Base-by-base conservation (phyloP, 2,329 filamentous ascomycete species). In the Penicillium decumbens region DNA sequence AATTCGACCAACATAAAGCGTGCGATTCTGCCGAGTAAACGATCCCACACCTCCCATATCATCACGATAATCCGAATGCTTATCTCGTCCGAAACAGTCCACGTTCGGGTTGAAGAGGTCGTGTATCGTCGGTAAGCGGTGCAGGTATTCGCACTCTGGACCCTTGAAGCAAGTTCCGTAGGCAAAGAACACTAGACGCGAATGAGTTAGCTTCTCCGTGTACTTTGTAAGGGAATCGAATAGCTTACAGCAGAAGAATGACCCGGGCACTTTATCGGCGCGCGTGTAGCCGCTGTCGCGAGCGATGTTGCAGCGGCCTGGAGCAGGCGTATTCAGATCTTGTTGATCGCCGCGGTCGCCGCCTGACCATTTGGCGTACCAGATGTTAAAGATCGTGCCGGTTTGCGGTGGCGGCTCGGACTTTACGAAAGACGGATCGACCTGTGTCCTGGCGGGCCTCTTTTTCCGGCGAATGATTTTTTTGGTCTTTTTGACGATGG, bases 351-450 rank as follows among this genome's bases (percentile, higher is more conserved):
- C 92, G 53, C 90, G 83, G 72, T 98, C 93, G 64, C 93, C 93
- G 58, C 93, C 93, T 0, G 85, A 87, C 91, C 92, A 97, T 73
- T 96, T 97, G 76, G 95, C 96, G 75, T 96, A 95, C 92, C 91
- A 96, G 65, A 95, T 95, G 72, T 98, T 98, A 79, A 93, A 98
- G 50, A 91, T 89, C 0, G 89, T 95, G 45, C 93, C 93, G 0
- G 92, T 97, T 64, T 97, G 91, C 1, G 89, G 88, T 13, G 91
- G 89, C 3, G 88, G 87, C 62, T 95, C 89, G 29, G 85, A 85
- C 61, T 87, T 88, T 72, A 95, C 81, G 38, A 85, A 85, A 35
- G 86, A 83, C 1, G 90, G 83, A 65, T 98, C 93, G 63, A 96
- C 85, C 74, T 98, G 93, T 0, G 88, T 87, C 51, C 92, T 84